Conservation (phyloP, 1,284 basidiomycete species). For the Ganoderma lingzhi region DNA sequence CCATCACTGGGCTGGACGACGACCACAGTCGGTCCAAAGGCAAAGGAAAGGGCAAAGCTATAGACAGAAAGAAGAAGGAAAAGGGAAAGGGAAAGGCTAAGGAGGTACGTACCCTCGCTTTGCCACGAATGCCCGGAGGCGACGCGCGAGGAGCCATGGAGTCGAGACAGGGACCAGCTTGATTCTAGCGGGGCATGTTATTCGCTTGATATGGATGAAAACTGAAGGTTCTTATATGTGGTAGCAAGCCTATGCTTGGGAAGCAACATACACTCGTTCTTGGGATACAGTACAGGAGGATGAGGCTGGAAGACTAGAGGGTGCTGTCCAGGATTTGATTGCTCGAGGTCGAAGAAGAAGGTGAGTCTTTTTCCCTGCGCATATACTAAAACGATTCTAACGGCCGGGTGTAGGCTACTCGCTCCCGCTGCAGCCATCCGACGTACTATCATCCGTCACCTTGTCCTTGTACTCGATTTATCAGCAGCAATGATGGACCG, state of each 20-base stretch:
- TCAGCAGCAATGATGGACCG: conserved; percentile 94
- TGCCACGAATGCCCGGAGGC: conserved; percentile 4
- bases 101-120: conserved; percentile 51
- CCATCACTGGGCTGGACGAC: conserved; percentile 48
- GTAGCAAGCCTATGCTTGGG: conserved; percentile 92
- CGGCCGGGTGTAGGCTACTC: conserved; percentile 57
- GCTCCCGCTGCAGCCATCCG: conserved; percentile 89
- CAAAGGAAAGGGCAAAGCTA: conserved; percentile 54
- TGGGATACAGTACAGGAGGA: conserved; percentile 99
- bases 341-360: conserved; percentile 86
- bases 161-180: neutral
- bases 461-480: conserved; percentile 90
- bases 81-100: conserved; percentile 63
- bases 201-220: neutral
- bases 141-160: neutral
- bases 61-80: conserved; percentile 49
- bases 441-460: conserved; percentile 95
- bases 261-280: conserved; percentile 91
- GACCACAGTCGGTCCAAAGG: conserved; percentile 49
- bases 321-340: conserved; percentile 89
- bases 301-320: conserved; percentile 89
- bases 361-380: conserved; percentile 48
- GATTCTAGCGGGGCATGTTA: neutral
- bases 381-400: conserved; percentile 9
- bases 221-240: neutral